Conservation (phyloP, 148 eudicot species). For the Selenicereus undatus region DNA sequence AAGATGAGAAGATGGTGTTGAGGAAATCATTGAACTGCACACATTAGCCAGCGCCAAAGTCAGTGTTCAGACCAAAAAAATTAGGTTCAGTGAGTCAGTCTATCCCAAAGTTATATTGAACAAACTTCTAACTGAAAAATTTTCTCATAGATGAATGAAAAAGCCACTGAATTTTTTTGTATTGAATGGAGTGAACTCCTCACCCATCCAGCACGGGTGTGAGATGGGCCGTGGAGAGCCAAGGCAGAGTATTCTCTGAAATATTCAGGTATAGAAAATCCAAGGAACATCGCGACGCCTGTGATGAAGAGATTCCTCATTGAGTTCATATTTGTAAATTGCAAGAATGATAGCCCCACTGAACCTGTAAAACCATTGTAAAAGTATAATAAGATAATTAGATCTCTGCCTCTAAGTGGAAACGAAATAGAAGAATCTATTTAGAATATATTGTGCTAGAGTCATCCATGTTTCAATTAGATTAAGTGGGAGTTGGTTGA, state of each 20-base stretch:
- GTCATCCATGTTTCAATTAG: background rate
- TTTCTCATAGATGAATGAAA: background rate
- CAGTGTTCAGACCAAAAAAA: background rate
- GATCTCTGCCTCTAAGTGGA: background rate
- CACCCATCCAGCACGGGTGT: constrained; percentile 95
- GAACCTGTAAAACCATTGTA: constrained; percentile 50
- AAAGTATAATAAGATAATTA: background rate
- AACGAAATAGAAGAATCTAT: background rate
- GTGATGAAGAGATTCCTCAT: constrained; percentile 88
- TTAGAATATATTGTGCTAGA: background rate
- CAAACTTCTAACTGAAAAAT: no score
- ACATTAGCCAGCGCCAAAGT: constrained; percentile 5
- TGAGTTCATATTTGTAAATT: constrained; percentile 98
- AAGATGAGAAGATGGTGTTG: constrained; percentile 81
- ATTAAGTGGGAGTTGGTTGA: no score
- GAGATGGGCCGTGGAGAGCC: constrained; percentile 90
- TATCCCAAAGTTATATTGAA: no score
- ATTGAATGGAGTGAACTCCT: constrained; percentile 14
- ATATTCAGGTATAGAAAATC: constrained; percentile 87
- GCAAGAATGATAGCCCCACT: constrained; percentile 87
- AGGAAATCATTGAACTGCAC: constrained; percentile 94
- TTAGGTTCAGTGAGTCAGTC: background rate
- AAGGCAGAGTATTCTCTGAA: constrained; percentile 70
- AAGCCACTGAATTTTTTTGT: background rate
- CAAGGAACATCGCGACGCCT: constrained; percentile 86